A percentile compares a stretch with the other conserved stretches of the same genome.
Conservation (phyloP, 2,329 filamentous ascomycete genomes). For the Aspergillus sp. region DNA sequence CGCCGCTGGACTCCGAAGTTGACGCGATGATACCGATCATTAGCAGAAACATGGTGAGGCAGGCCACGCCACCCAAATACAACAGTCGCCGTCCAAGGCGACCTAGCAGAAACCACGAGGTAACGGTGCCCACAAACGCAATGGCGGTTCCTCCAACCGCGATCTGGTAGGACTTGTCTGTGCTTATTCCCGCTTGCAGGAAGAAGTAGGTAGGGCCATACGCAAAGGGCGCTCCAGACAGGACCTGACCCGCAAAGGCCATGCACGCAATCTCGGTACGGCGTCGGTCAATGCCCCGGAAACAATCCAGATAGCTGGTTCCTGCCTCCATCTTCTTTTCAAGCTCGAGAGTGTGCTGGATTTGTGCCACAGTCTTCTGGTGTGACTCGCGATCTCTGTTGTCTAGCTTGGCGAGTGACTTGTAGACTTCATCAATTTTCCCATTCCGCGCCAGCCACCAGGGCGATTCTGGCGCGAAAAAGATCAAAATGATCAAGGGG, state of each 20-base stretch:
- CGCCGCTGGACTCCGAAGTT: conserved; percentile 18
- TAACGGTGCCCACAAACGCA: conserved; percentile 58
- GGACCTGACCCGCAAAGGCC: conserved; percentile 36
- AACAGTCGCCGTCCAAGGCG: conserved; percentile 40
- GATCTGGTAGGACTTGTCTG: conserved; percentile 33
- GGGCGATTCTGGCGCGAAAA: conserved; percentile 25
- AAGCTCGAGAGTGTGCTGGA: conserved; percentile 36
- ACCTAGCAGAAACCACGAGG: conserved; percentile 47
- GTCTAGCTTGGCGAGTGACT: conserved; percentile 7
- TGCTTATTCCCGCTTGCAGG: conserved; percentile 37
- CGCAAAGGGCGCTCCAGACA: conserved; percentile 33
- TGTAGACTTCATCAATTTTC: conserved; percentile 17
- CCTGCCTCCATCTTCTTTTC: conserved; percentile 28
- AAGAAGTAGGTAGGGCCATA: conserved; percentile 41
- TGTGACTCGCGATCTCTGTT: conserved; percentile 12
- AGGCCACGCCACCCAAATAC: conserved; percentile 33
- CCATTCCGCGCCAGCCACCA: conserved; percentile 25
- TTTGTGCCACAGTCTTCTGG: conserved; percentile 31
- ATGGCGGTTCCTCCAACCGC: conserved; percentile 40
- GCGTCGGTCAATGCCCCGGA: conserved; percentile 31
- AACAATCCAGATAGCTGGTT: conserved; percentile 30
- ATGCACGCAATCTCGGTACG: conserved; percentile 43
- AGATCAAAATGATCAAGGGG: conserved; percentile 19
- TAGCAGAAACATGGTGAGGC: conserved; percentile 25
- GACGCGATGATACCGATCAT: conserved; percentile 28